Evolutionary conservation across 306 rosid species (phyloP).

Genomic region (Vigna reflexopilosa): DNA sequence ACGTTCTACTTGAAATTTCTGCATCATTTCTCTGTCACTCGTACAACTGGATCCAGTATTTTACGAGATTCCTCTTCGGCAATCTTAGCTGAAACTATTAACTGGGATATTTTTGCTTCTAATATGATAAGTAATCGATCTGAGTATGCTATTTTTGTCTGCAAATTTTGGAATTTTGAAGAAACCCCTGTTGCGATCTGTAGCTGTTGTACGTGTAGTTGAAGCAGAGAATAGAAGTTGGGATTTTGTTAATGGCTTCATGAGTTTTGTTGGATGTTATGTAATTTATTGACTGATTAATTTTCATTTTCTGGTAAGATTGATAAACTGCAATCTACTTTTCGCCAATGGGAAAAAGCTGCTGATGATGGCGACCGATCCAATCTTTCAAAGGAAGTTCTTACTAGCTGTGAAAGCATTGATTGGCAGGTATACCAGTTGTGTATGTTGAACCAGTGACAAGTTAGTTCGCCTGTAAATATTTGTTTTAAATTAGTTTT

Average conservation of each 20-base stretch:
- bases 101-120: conserved; percentile 4
- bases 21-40: conserved; percentile 4
- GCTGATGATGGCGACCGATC: conserved; percentile 63
- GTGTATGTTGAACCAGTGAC: conserved; percentile 4
- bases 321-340: conserved; percentile 80
- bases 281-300: conserved; percentile 28
- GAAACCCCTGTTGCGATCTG: conserved; percentile 38
- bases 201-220: background rate
- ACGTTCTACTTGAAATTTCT: background rate
- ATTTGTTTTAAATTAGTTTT: background rate
- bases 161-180: conserved; percentile 24
- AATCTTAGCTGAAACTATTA: background rate
- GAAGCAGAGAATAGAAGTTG: conserved; percentile 2
- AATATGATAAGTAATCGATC: conserved; percentile 27
- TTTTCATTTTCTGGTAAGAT: conserved; percentile 59
- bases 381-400: conserved; percentile 71
- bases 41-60: conserved; percentile 26
- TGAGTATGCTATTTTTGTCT: conserved; percentile 11
- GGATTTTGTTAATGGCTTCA: conserved; percentile 26
- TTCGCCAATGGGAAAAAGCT: conserved; percentile 79
- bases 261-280: conserved; percentile 4
- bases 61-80: conserved; percentile 17
- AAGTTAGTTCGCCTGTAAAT: background rate
- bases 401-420: conserved; percentile 76
- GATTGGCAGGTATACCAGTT: conserved; percentile 87